Evolutionary conservation across 2,329 filamentous ascomycete genomes (phyloP).

Genomic region (Neonectria punicea): DNA sequence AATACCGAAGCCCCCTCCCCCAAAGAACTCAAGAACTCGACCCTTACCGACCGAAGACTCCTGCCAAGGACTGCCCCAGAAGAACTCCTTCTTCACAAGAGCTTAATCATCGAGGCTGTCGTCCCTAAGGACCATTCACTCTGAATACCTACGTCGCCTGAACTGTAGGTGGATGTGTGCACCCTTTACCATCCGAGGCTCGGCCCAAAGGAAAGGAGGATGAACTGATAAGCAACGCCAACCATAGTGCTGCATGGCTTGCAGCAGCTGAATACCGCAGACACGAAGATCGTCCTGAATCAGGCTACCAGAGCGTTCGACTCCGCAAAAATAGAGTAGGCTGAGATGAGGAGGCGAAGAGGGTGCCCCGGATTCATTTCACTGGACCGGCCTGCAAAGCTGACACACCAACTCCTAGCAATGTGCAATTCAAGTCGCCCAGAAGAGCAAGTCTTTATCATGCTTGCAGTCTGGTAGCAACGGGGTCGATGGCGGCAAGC

Average conservation of each 20-base stretch:
- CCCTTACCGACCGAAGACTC: not conserved
- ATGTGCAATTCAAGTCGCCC: not conserved
- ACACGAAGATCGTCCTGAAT: not conserved
- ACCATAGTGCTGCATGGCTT: not conserved
- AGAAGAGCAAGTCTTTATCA: not conserved
- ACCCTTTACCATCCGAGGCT: not conserved
- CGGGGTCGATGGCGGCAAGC: not conserved
- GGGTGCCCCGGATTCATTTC: not conserved
- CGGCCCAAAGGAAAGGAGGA: not conserved
- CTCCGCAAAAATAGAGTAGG: not conserved
- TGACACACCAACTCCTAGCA: not conserved
- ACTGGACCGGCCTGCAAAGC: not conserved
- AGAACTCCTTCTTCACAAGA: too few relatives aligned
- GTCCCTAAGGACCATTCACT: not conserved
- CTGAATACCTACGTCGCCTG: not conserved
- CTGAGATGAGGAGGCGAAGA: not conserved
- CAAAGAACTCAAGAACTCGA: not conserved
- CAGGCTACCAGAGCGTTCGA: not conserved
- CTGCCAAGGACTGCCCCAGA: too few relatives aligned
- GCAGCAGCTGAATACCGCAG: not conserved
- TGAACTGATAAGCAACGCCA: not conserved
- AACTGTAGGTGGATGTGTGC: not conserved
- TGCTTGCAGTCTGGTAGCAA: not conserved
- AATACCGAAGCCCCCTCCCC: not conserved
- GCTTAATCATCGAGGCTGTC: not conserved